A percentile compares a stretch with the other conserved stretches of the same genome.
phyloP scores from a whole-genome alignment of 345 rosid genomes.

The Syzygium aromaticum region DNA sequence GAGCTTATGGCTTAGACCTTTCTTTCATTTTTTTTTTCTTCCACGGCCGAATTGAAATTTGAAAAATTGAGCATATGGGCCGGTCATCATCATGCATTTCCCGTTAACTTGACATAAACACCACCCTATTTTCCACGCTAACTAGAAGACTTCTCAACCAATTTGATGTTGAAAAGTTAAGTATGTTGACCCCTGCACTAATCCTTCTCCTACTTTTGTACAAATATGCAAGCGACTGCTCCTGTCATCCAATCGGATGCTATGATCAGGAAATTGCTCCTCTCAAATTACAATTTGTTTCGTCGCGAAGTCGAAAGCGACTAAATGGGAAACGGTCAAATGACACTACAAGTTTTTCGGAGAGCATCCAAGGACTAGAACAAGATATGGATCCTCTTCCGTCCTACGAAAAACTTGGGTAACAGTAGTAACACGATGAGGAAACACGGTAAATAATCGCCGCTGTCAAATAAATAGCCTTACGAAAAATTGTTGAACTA shows the following conservation, averaged over 20 bases:
- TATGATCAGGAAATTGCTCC: neutral
- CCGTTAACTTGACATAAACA: neutral
- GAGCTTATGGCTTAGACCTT: too few relatives aligned
- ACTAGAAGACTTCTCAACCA: neutral
- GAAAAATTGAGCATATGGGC: neutral
- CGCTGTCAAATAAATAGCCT: neutral
- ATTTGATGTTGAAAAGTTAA: neutral
- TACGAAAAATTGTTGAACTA: neutral
- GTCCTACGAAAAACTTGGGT: neutral
- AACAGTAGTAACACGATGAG: neutral
- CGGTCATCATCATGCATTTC: neutral
- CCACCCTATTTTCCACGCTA: neutral
- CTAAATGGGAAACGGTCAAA: neutral
- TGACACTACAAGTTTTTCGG: neutral
- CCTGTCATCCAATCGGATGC: neutral
- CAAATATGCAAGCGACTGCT: neutral
- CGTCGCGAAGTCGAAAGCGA: neutral
- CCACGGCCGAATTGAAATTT: neutral
- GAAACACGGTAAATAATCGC: neutral
- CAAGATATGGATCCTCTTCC: neutral
- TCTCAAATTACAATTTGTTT: neutral
- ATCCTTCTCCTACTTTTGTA: neutral
- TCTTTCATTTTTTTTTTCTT: neutral
- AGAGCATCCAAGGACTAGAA: neutral
- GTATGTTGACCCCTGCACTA: neutral